phyloP scores from a whole-genome alignment of 352 stramenopile species.

The Salisapilia sapeloensis region DNA sequence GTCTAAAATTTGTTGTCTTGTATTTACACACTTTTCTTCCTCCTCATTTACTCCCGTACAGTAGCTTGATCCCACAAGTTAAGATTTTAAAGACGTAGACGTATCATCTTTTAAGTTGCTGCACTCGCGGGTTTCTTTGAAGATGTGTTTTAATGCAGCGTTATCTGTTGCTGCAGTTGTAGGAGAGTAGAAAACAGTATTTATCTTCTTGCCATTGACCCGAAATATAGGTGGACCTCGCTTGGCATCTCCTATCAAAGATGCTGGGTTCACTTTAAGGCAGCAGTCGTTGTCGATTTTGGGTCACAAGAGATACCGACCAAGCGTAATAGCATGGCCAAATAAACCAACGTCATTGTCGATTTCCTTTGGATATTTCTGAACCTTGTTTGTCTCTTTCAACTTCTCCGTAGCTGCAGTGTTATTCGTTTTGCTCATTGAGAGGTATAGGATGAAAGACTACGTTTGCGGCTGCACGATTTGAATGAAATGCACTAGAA shows the following conservation, averaged over 20 bases:
- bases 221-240: conserved; percentile 55
- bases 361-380: conserved; percentile 12
- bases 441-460: no score
- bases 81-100: no score
- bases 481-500: no score
- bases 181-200: conserved; percentile 64
- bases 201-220: conserved; percentile 41
- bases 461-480: no score
- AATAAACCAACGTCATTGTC: conserved; percentile 59
- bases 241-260: conserved; percentile 27
- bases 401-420: conserved; percentile 1
- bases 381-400: conserved; percentile 2
- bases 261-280: conserved; percentile 59
- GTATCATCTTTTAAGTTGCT: no score
- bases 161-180: conserved; percentile 35
- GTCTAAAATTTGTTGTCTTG: no score
- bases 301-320: conserved; percentile 37
- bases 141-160: conserved; percentile 61
- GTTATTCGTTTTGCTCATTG: conserved; percentile 2
- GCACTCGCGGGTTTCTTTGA: no score
- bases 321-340: conserved; percentile 42
- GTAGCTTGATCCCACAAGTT: no score
- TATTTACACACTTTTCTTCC: no score
- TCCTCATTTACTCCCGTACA: no score
- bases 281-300: conserved; percentile 63